phyloP scores from a whole-genome alignment of 129 eudicot species.

The carrot (Daucus carota) region DNA sequence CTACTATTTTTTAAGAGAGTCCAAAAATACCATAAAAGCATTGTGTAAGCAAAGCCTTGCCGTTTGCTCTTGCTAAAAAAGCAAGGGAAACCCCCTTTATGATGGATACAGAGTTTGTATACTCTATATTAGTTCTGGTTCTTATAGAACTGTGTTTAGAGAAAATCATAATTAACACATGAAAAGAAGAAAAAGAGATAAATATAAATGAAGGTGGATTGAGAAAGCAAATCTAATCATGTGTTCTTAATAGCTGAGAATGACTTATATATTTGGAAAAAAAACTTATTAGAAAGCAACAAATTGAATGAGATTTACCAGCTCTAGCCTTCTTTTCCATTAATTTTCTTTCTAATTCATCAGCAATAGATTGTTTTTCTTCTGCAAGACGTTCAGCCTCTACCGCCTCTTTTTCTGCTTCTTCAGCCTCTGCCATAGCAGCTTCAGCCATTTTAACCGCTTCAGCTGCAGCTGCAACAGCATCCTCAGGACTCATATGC shows the following conservation, averaged over 20 bases:
- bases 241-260: not conserved
- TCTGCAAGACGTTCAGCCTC: slow-evolving; percentile 79
- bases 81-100: no score
- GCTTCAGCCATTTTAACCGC: slow-evolving; percentile 83
- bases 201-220: not conserved
- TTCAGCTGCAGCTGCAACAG: no score
- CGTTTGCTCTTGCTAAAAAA: no score
- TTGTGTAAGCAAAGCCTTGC: no score
- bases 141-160: not conserved
- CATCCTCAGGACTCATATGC: no score
- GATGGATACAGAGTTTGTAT: no score
- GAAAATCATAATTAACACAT: no score
- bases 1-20: no score
- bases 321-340: slow-evolving; percentile 10
- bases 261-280: not conserved
- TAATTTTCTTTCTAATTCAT: slow-evolving; percentile 38
- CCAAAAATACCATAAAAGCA: no score
- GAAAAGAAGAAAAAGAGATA: not conserved
- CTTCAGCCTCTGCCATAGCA: slow-evolving; percentile 77
- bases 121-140: no score
- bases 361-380: slow-evolving; percentile 51
- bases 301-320: not conserved
- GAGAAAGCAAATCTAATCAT: not conserved
- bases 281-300: not conserved
- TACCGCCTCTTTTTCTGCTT: slow-evolving; percentile 69